Base-by-base conservation (phyloP, 306 rosid genomes). In the Canavalia gladiata region DNA sequence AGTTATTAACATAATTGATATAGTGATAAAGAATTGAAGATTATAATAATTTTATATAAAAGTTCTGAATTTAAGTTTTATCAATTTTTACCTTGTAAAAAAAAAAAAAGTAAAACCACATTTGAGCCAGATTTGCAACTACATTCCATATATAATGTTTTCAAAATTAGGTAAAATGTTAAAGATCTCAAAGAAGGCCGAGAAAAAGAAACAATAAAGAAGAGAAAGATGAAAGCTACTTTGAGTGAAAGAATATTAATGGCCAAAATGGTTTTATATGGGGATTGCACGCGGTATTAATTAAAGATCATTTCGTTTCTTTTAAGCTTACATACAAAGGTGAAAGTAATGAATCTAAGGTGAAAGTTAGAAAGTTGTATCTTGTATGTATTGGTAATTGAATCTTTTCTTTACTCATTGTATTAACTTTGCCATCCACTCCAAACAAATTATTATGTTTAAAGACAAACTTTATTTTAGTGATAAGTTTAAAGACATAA, bases 291-390 rank as follows among this genome's bases (percentile, higher is more conserved):
- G 75, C 85, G 70, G 35, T 74, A 34, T 33, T 34, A 75, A 45
- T 52, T 34, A 67, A 55, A 49, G 45, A 18, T 3, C 13, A 7
- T 12, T 9, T 30, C 18, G 54, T 39, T 41, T 42, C 80, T 71
- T 80, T 74, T 74, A 55, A 74, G 56, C 31, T 74, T 74, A 55
- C 76, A 55, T 56, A 12, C 58, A 78, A 68, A 9, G 82, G 69
- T 67, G 75, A 41, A 52, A 77, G 67, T n/a, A 54, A 51, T 39
- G 30, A 43, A 54, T 74, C 12, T 25, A 65, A 10, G 5, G 5
- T 43, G 41, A 56, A 65, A 58, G 29, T 43, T 43, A 68, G 39
- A 79, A 79, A 79, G 35, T 31, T 39, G 57, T 29, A 51, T 13
- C 54, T 65, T 77, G 43, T 66, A 29, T 65, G 42, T 5, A 41